Evolutionary conservation across 257 asterid species (phyloP), one percentile per base, ranked within the genome.

Genomic region (Buddleja alternifolia): DNA sequence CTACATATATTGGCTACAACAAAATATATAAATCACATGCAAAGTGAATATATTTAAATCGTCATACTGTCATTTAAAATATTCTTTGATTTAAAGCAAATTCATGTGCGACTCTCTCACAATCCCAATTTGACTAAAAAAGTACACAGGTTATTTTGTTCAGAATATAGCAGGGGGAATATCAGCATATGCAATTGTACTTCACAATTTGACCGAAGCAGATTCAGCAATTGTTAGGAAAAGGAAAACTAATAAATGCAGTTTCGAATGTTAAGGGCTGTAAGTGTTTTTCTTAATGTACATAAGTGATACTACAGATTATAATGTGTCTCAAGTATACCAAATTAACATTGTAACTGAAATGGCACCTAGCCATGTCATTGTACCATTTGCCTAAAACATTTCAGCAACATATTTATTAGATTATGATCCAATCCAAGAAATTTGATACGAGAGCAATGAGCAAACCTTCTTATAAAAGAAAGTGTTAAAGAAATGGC

Each of bases 401-500:
- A 25, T 4, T 41, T 20, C 71, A 8, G 0, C 39, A 23, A 47
- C 41, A 47, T 57, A 36, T 25, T 37, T 57, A 34, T 45, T 12
- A 48, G 61, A 39, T 32, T 17, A 46, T 25, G 19, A 25, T 56
- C 10, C 15, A 11, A 77, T 36, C 44, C 12, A 48, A 67, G 67
- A 52, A 21, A 32, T 47, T 40, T 3, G 23, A 67, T 19, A 15
- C n/a, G 7, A 64, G 58, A 56, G 73, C 59, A 67, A 59, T 48
- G 51, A 59, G 52, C 67, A 29, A 29, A 91, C 99, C 97, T 91
- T 94, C 80, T 89, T 94, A 76, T 87, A 94, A 61, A 94, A 94
- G 87, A 91, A 94, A 41, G 95, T 87, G 76, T 66, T 91, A 63
- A 82, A 88, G 81, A 91, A 94, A 82, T 94, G 99, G 73, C 99